Evolutionary conservation across 192 early-diverging fungal species (phyloP).

Genomic region (Diversispora epigaea): DNA sequence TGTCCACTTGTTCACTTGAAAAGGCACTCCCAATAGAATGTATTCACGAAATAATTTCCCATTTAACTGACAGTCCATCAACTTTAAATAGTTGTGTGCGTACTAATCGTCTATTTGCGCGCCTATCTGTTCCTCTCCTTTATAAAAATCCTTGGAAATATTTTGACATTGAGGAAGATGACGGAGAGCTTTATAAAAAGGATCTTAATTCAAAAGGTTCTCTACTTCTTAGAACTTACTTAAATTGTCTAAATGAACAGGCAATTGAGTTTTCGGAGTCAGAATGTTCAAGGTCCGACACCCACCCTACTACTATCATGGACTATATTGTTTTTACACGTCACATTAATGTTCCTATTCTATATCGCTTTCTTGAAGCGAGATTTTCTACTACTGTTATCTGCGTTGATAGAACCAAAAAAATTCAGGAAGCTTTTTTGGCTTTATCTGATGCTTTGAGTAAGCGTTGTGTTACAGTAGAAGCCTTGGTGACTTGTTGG

Average conservation of each 20-base stretch:
- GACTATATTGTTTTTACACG: slow-evolving; percentile 23
- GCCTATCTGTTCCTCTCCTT: slow-evolving; percentile 18
- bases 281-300: background rate
- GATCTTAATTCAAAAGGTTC: slow-evolving; percentile 12
- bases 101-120: slow-evolving; percentile 26
- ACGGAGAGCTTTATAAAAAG: slow-evolving; percentile 12
- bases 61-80: background rate
- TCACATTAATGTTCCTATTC: slow-evolving; percentile 16
- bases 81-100: slow-evolving; percentile 23
- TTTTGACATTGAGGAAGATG: slow-evolving; percentile 20
- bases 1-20: slow-evolving; percentile 6
- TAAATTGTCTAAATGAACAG: slow-evolving; percentile 14
- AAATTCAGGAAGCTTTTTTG: slow-evolving; percentile 17
- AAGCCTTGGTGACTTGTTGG: slow-evolving; percentile 12
- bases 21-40: slow-evolving; percentile 18
- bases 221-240: slow-evolving; percentile 15
- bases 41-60: slow-evolving; percentile 30
- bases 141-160: slow-evolving; percentile 28
- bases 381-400: background rate
- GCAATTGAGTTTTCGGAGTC: background rate
- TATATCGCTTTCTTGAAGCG: slow-evolving; percentile 20
- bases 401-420: slow-evolving; percentile 3
- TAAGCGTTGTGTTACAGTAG: slow-evolving; percentile 7
- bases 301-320: background rate
- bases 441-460: slow-evolving; percentile 18